Conservation (phyloP, 345 rosid genomes). For the Clausena lansium region DNA sequence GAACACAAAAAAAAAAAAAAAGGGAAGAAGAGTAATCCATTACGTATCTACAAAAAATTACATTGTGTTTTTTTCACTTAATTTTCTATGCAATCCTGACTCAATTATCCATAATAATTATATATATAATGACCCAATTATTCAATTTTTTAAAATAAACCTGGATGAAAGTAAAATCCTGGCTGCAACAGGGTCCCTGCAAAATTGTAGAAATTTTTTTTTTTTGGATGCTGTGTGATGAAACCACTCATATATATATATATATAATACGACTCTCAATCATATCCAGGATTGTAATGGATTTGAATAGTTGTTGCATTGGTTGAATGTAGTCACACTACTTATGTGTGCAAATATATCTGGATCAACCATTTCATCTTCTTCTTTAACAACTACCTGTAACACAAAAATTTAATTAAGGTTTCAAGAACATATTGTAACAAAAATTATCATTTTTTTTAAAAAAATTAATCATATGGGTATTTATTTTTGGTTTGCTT, state of each 20-base stretch:
- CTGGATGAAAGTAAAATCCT: constrained; percentile 15
- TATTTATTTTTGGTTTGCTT: constrained; percentile 10
- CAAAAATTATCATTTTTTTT: too few species aligned
- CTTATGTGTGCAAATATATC: constrained; percentile 83
- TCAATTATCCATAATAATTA: constrained; percentile 17
- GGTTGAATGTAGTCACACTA: constrained; percentile 77
- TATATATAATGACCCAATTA: constrained; percentile 19
- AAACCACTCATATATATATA: constrained; percentile 41
- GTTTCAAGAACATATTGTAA: background rate
- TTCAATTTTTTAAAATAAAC: background rate
- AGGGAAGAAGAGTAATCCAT: background rate
- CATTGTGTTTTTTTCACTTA: constrained; percentile 12
- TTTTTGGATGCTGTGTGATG: background rate
- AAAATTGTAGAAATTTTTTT: constrained; percentile 31
- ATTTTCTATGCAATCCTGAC: constrained; percentile 16
- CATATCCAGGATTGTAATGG: constrained; percentile 70
- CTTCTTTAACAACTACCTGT: constrained; percentile 74
- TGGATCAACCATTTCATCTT: constrained; percentile 68
- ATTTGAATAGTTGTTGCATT: constrained; percentile 69
- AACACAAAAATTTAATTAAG: too few species aligned
- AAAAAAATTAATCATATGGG: too few species aligned
- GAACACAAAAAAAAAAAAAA: background rate
- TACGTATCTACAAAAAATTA: constrained; percentile 24
- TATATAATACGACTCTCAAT: background rate
- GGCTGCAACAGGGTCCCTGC: constrained; percentile 31